phyloP scores from a whole-genome alignment of 2,329 filamentous ascomycete genomes.

The Penicillium decumbens region DNA sequence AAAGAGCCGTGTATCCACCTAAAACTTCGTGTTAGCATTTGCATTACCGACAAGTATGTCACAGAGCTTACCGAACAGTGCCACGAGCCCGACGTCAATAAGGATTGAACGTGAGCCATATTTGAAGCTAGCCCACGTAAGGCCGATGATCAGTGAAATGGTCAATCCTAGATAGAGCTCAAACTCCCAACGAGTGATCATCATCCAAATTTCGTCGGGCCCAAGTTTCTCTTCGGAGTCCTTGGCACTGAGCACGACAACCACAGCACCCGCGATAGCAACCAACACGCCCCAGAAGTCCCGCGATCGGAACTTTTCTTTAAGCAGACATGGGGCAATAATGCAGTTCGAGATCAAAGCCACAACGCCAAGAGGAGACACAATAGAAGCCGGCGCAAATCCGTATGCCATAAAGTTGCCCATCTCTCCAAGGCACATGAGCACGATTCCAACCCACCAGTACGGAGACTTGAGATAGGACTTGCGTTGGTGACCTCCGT shows the following conservation, averaged over 20 bases:
- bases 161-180: conserved; percentile 84
- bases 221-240: conserved; percentile 85
- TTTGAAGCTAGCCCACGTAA: conserved; percentile 77
- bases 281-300: conserved; percentile 87
- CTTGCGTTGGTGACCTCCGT: conserved; percentile 47
- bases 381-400: conserved; percentile 94
- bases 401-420: conserved; percentile 97
- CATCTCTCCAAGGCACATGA: conserved; percentile 89
- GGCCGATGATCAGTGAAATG: conserved; percentile 62
- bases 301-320: conserved; percentile 77
- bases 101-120: conserved; percentile 85
- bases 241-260: conserved; percentile 86
- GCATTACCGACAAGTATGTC: neutral
- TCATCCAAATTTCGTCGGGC: conserved; percentile 81
- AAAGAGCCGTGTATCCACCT: conserved; percentile 94
- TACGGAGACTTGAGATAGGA: conserved; percentile 86
- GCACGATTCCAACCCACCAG: conserved; percentile 90
- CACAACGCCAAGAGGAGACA: conserved; percentile 94
- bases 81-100: conserved; percentile 89
- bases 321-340: conserved; percentile 89
- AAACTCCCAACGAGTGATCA: conserved; percentile 84
- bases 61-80: conserved; percentile 69
- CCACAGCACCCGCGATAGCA: conserved; percentile 80
- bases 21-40: conserved; percentile 13
- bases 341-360: conserved; percentile 94